A percentile compares a stretch with the other conserved stretches of the same genome.
These are phyloP conservation scores for Salvia hispanica DNA, from an alignment of 257 asterid species.

Conservation along the genomic window DNA sequence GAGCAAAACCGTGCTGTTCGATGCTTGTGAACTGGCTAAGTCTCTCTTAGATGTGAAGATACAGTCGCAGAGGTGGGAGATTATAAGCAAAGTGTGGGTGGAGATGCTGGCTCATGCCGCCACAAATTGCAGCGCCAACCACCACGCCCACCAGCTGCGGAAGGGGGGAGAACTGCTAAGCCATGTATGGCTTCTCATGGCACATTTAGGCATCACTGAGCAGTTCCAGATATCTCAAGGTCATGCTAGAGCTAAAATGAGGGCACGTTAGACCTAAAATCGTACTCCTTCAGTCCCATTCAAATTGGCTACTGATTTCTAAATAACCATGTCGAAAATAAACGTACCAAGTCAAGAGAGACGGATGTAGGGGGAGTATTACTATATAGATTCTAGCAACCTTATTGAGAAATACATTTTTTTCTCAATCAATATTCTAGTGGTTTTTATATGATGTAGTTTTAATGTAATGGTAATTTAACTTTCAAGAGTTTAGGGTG, in stretches of 20 bases:
- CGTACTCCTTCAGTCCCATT: too few relatives aligned
- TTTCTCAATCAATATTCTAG: not conserved
- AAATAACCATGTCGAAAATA: too few relatives aligned
- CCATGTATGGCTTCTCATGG: slow-evolving; percentile 69
- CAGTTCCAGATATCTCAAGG: slow-evolving; percentile 54
- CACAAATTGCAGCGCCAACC: slow-evolving; percentile 46
- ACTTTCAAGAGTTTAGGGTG: too few relatives aligned
- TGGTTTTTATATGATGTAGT: too few relatives aligned
- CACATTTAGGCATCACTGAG: slow-evolving; percentile 58
- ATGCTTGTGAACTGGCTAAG: slow-evolving; percentile 51
- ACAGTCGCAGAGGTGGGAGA: slow-evolving; percentile 32
- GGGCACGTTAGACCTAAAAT: too few relatives aligned
- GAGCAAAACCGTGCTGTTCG: slow-evolving; percentile 60
- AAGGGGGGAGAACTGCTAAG: slow-evolving; percentile 68
- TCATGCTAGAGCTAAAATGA: slow-evolving; percentile 56
- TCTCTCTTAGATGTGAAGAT: not conserved
- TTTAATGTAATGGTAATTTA: too few relatives aligned
- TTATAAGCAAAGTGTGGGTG: slow-evolving; percentile 46
- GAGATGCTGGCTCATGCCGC: slow-evolving; percentile 56
- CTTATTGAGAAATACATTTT: not conserved
- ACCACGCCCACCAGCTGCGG: slow-evolving; percentile 60
- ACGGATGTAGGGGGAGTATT: too few relatives aligned
- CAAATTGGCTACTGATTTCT: too few relatives aligned
- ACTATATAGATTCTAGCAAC: too few relatives aligned
- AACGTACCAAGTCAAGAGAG: too few relatives aligned